phyloP scores from a whole-genome alignment of 257 asterid genomes.

The Cordia subcordata region DNA sequence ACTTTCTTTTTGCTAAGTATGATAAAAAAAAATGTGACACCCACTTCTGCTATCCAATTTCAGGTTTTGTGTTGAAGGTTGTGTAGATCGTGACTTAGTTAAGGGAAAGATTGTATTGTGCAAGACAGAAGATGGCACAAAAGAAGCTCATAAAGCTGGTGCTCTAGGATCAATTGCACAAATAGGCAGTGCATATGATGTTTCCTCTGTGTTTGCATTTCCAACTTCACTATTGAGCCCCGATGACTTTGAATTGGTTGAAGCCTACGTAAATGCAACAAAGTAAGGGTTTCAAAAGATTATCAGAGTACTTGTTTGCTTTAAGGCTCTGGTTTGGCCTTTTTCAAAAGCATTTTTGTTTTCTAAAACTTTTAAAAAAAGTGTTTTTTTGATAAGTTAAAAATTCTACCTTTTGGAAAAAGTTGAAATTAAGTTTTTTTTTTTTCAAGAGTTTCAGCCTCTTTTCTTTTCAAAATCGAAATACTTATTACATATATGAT shows the following conservation, averaged over 20 bases:
- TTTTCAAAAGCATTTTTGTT: too few species aligned
- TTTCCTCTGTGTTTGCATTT: conserved; percentile 15
- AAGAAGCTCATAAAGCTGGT: not conserved
- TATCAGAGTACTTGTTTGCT: too few species aligned
- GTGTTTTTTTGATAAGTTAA: too few species aligned
- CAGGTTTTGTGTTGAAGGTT: conserved; percentile 19
- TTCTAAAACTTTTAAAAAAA: too few species aligned
- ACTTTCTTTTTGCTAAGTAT: not conserved
- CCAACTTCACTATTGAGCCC: conserved; percentile 14
- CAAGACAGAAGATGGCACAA: not conserved
- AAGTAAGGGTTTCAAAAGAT: conserved; percentile 4
- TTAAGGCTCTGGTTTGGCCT: too few species aligned
- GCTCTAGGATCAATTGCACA: conserved; percentile 21
- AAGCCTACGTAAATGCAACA: conserved; percentile 7
- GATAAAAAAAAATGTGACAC: not conserved
- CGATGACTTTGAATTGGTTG: not conserved
- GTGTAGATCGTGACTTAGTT: conserved; percentile 20
- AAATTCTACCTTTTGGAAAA: too few species aligned
- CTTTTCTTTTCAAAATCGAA: too few species aligned
- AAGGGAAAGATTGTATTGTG: conserved; percentile 39
- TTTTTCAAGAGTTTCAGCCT: too few species aligned
- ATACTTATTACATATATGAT: too few species aligned
- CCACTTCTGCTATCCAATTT: not conserved
- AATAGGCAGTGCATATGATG: not conserved
- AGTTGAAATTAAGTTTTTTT: too few species aligned